These are phyloP conservation scores for Neurospora sp. DNA, from an alignment of 495 filamentous ascomycete species.

Conservation along the genomic window DNA sequence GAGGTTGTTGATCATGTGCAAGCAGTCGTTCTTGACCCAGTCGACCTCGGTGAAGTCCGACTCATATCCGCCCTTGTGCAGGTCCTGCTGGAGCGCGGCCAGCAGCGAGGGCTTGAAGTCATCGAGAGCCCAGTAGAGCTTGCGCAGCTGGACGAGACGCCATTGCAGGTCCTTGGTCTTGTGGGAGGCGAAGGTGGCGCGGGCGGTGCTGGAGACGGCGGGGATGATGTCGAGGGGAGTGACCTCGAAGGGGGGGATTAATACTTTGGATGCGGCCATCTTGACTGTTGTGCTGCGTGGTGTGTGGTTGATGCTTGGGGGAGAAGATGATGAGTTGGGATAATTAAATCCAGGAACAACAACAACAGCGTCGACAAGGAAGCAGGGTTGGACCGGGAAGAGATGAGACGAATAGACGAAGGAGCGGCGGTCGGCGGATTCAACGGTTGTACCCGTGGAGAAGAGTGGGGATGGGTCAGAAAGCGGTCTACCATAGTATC, in stretches of 20 bases:
- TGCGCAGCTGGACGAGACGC: conserved; percentile 74
- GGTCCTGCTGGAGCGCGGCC: conserved; percentile 63
- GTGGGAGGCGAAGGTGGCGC: conserved; percentile 60
- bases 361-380: not conserved
- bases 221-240: conserved; percentile 61
- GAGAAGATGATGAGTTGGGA: not conserved
- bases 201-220: conserved; percentile 43
- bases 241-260: conserved; percentile 49
- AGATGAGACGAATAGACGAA: not conserved
- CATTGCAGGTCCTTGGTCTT: conserved; percentile 75
- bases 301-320: not conserved
- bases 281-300: not conserved
- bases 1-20: conserved; percentile 66
- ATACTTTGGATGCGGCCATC: conserved; percentile 24
- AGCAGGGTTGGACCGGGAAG: not conserved
- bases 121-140: conserved; percentile 83
- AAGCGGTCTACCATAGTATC: not conserved
- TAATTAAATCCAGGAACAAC: not conserved
- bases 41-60: conserved; percentile 56
- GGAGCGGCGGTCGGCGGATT: not conserved
- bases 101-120: conserved; percentile 62
- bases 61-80: conserved; percentile 66
- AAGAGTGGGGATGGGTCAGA: not conserved
- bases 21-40: conserved; percentile 68
- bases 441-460: not conserved